These are phyloP conservation scores for Neofusicoccum umdonicola DNA, from an alignment of 2,329 filamentous ascomycete genomes.

Conservation along the genomic window DNA sequence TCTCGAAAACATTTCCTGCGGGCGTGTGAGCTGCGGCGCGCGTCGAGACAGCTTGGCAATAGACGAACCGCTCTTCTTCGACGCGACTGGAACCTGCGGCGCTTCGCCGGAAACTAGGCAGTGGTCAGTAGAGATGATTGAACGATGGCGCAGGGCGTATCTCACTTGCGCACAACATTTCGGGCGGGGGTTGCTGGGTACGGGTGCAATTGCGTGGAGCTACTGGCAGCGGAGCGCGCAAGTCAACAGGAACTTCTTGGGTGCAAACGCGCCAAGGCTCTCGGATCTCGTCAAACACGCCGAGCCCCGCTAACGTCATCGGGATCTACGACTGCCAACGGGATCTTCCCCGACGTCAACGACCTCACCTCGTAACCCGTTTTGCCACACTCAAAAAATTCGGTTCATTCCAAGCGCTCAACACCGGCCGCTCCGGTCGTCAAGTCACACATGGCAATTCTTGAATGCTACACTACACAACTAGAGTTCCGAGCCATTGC, in stretches of 20 bases:
- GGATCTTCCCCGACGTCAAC: conserved; percentile 2
- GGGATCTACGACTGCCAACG: neutral
- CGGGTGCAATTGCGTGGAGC: conserved; percentile 7
- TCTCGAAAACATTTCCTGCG: conserved; percentile 86
- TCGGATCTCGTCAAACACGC: neutral
- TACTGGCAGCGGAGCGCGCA: neutral
- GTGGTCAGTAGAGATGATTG: conserved; percentile 21
- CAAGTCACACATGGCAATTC: neutral
- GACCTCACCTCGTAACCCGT: neutral
- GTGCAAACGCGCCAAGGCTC: conserved; percentile 7
- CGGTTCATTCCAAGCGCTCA: neutral
- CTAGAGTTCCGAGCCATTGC: neutral
- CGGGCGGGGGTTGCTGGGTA: conserved; percentile 4
- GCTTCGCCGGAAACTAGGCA: conserved; percentile 86
- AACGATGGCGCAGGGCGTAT: neutral
- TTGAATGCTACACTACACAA: neutral
- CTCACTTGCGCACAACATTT: conserved; percentile 42
- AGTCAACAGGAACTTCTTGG: conserved; percentile 4
- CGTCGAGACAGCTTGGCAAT: conserved; percentile 20
- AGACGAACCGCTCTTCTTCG: conserved; percentile 81
- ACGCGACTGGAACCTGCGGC: conserved; percentile 91
- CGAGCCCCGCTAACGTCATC: conserved; percentile 2
- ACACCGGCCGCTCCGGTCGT: neutral
- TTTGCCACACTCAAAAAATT: neutral
- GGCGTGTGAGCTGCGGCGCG: conserved; percentile 29